phyloP scores from a whole-genome alignment of 345 rosid species.

The Syzygium grande region DNA sequence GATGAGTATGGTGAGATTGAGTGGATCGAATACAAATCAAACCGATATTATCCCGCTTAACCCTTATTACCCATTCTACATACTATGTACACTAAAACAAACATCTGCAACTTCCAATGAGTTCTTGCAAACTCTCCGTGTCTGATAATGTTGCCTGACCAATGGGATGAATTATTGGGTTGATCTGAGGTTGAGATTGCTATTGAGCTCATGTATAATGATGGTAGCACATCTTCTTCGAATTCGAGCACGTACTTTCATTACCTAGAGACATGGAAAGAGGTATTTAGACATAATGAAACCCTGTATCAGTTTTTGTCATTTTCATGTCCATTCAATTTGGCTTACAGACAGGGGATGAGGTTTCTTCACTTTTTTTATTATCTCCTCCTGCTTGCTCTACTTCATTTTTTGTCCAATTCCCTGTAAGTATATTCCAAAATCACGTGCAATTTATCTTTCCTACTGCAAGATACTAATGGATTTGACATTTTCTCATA shows the following conservation, averaged over 20 bases:
- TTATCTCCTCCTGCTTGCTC: neutral
- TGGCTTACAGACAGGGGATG: neutral
- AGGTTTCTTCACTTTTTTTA: neutral
- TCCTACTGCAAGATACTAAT: neutral
- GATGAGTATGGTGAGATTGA: neutral
- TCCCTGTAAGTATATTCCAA: neutral
- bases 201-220: neutral
- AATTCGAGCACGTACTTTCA: neutral
- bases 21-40: neutral
- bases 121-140: neutral
- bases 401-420: neutral
- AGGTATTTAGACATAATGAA: neutral
- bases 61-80: neutral
- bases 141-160: neutral
- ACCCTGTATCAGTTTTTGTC: neutral
- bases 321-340: neutral
- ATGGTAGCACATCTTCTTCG: neutral
- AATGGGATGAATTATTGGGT: neutral
- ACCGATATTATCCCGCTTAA: neutral
- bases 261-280: neutral
- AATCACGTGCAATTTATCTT: neutral
- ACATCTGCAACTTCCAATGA: neutral
- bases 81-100: neutral
- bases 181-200: neutral
- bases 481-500: neutral